Evolutionary conservation across 2,329 filamentous ascomycete species (phyloP).

Genomic region (Periconia sp.): DNA sequence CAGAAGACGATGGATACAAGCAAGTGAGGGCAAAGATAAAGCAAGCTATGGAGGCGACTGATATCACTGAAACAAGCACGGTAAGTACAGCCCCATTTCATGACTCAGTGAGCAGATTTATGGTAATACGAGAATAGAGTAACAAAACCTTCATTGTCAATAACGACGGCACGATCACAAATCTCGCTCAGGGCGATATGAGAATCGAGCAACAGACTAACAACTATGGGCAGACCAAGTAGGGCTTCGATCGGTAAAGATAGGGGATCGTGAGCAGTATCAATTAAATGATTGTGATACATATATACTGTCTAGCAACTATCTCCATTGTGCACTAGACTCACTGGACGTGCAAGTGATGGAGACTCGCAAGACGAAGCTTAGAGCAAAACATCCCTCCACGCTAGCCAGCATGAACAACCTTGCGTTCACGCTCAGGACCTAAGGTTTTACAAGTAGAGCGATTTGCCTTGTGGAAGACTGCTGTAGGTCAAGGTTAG

Average conservation of each 20-base stretch:
- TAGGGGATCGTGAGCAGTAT: conserved; percentile 4
- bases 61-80: conserved; percentile 10
- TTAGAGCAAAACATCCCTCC: conserved; percentile 2
- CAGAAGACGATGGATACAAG: conserved; percentile 10
- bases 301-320: conserved; percentile 2
- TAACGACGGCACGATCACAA: conserved; percentile 9
- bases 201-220: conserved; percentile 10
- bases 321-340: conserved; percentile 1
- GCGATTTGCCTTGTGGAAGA: conserved; percentile 1
- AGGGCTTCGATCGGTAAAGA: conserved; percentile 8
- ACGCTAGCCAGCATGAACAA: conserved; percentile 6
- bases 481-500: background rate
- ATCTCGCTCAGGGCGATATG: conserved; percentile 10
- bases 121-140: conserved; percentile 8
- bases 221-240: conserved; percentile 11
- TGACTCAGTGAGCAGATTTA: conserved; percentile 7
- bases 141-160: conserved; percentile 10
- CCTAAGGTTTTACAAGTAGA: background rate
- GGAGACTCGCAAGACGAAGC: background rate
- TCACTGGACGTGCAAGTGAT: too few species aligned
- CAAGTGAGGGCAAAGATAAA: conserved; percentile 10
- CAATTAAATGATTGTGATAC: conserved; percentile 6
- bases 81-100: conserved; percentile 7
- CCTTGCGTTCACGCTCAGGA: background rate
- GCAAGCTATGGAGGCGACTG: conserved; percentile 8